A percentile compares a stretch with the other conserved stretches of the same genome.
These are phyloP conservation scores for Moniliella sp. DNA, from an alignment of 1,284 basidiomycete species.

Conservation along the genomic window DNA sequence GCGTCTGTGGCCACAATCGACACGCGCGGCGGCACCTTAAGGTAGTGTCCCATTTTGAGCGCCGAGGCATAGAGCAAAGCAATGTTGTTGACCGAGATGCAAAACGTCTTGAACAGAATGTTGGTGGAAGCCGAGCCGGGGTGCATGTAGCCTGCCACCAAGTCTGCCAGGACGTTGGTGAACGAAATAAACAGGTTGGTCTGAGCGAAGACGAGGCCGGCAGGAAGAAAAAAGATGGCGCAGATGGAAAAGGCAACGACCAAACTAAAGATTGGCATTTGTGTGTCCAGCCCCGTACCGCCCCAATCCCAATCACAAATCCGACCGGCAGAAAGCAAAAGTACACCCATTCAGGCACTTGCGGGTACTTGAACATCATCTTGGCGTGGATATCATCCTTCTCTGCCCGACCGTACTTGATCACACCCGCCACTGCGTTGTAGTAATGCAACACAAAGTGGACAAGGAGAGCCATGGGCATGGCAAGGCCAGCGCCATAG, in stretches of 20 bases:
- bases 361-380: slow-evolving; percentile 56
- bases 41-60: slow-evolving; percentile 6
- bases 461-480: background rate
- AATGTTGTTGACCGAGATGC: background rate
- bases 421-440: too few species aligned
- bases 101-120: background rate
- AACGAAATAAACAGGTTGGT: background rate
- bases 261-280: too few species aligned
- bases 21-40: slow-evolving; percentile 5
- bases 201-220: background rate
- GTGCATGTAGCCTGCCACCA: background rate
- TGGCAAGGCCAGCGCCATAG: background rate
- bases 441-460: background rate
- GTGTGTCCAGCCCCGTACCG: too few species aligned
- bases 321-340: too few species aligned
- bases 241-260: too few species aligned
- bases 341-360: slow-evolving; percentile 44
- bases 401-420: too few species aligned
- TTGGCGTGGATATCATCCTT: slow-evolving; percentile 68
- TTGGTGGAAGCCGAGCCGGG: background rate
- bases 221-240: background rate
- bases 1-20: background rate
- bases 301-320: too few species aligned
- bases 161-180: background rate
- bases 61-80: slow-evolving; percentile 2